Evolutionary conservation across 2,329 filamentous ascomycete species (phyloP).

Genomic region (Paradendryphiella salina): DNA sequence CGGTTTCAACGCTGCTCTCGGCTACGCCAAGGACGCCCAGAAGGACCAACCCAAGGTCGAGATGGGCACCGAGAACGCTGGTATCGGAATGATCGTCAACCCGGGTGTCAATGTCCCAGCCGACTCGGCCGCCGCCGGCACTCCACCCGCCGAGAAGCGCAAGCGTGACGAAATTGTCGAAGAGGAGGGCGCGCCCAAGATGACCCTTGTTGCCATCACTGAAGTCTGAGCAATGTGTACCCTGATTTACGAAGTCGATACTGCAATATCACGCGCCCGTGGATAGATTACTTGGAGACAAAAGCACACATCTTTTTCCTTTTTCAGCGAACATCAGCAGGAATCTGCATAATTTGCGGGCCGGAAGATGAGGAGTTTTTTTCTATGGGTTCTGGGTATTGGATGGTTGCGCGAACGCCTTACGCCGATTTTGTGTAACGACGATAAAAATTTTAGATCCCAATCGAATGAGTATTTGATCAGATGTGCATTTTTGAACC

Average conservation of each 20-base stretch:
- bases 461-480: not conserved
- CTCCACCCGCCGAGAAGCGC: conserved; percentile 11
- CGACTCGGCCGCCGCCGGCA: conserved; percentile 45
- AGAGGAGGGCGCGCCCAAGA: conserved; percentile 42
- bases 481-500: conserved; percentile 4
- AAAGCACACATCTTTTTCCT: not conserved
- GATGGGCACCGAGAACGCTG: conserved; percentile 53
- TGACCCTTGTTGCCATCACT: conserved; percentile 48
- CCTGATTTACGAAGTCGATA: not conserved
- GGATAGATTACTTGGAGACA: not conserved
- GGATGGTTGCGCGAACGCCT: not conserved
- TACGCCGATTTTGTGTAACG: not conserved
- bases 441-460: not conserved
- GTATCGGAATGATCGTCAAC: conserved; percentile 47
- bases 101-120: conserved; percentile 46
- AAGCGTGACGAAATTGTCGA: conserved; percentile 40
- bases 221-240: conserved; percentile 35
- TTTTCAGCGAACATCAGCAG: conserved; percentile 14
- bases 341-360: conserved; percentile 5
- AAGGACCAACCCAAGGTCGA: conserved; percentile 54
- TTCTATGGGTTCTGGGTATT: not conserved
- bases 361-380: conserved; percentile 14
- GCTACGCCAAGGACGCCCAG: conserved; percentile 53
- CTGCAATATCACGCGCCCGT: not conserved
- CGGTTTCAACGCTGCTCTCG: conserved; percentile 55